phyloP scores from a whole-genome alignment of 768 basidiomycete species.

The Amanita molliuscula region DNA sequence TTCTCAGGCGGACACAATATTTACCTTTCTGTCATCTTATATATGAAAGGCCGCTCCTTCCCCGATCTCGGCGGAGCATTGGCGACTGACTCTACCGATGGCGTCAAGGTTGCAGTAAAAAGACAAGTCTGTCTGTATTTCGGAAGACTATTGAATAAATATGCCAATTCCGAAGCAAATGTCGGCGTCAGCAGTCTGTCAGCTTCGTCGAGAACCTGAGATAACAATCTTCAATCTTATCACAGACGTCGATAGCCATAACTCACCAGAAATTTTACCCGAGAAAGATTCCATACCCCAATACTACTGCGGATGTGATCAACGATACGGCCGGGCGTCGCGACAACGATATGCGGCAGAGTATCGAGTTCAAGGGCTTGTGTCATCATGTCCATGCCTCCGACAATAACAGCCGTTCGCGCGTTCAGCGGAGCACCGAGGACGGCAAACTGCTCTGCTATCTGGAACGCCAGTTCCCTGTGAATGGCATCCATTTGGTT shows the following conservation, averaged over 20 bases:
- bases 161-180: slow-evolving; percentile 76
- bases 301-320: slow-evolving; percentile 77
- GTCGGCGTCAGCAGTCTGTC: slow-evolving; percentile 86
- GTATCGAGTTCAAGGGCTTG: slow-evolving; percentile 82
- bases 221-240: slow-evolving; percentile 1
- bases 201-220: slow-evolving; percentile 90
- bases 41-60: slow-evolving; percentile 80
- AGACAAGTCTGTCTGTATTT: slow-evolving; percentile 89
- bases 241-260: neutral
- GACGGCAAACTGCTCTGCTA: slow-evolving; percentile 91
- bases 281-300: slow-evolving; percentile 74
- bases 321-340: slow-evolving; percentile 91
- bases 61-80: slow-evolving; percentile 65
- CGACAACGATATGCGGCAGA: slow-evolving; percentile 88
- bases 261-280: slow-evolving; percentile 77
- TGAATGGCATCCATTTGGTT: neutral
- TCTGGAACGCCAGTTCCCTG: slow-evolving; percentile 96
- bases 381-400: slow-evolving; percentile 97
- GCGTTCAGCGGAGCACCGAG: slow-evolving; percentile 76
- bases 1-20: neutral
- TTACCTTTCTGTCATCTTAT: slow-evolving; percentile 66
- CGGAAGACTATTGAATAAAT: slow-evolving; percentile 70
- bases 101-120: slow-evolving; percentile 92
- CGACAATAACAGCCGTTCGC: slow-evolving; percentile 83
- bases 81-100: slow-evolving; percentile 72